Evolutionary conservation across 805 yeast genomes (phyloP).

Genomic region (Wickerhamomyces hampshirensis): DNA sequence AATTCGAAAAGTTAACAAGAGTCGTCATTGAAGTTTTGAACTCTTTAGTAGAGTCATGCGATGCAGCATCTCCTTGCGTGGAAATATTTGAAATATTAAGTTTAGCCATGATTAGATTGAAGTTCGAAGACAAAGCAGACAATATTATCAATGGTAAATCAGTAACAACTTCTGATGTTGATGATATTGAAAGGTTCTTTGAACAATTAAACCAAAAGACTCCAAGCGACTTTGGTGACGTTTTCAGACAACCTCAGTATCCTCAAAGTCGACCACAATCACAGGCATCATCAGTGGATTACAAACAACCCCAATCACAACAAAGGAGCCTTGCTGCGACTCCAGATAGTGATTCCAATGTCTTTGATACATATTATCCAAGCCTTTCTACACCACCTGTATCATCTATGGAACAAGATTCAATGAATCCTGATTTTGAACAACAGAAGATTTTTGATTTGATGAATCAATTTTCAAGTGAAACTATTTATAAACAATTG

Average conservation of each 20-base stretch:
- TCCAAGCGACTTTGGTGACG: slow-evolving; percentile 11
- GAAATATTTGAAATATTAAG: slow-evolving; percentile 69
- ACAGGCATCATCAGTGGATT: slow-evolving; percentile 1
- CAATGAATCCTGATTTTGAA: slow-evolving; percentile 30
- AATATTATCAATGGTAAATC: slow-evolving; percentile 1
- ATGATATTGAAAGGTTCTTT: slow-evolving; percentile 24
- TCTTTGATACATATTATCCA: slow-evolving; percentile 17
- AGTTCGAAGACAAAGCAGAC: slow-evolving; percentile 28
- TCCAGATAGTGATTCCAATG: neutral
- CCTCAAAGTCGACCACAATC: neutral
- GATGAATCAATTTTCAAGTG: slow-evolving; percentile 52
- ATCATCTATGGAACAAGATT: neutral
- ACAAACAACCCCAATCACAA: slow-evolving; percentile 5
- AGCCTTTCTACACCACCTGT: slow-evolving; percentile 21
- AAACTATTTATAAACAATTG: slow-evolving; percentile 66
- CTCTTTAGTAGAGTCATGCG: slow-evolving; percentile 64
- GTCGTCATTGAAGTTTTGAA: slow-evolving; percentile 54
- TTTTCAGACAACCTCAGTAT: slow-evolving; percentile 4
- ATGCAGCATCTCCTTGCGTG: slow-evolving; percentile 69
- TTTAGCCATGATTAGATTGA: slow-evolving; percentile 63
- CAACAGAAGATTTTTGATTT: slow-evolving; percentile 55
- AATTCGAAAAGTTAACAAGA: slow-evolving; percentile 42
- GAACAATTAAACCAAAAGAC: slow-evolving; percentile 19
- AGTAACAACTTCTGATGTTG: slow-evolving; percentile 11
- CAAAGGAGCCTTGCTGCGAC: slow-evolving; percentile 1